Base-by-base conservation (phyloP, 768 basidiomycete genomes). In the Lactarius akahatsu region DNA sequence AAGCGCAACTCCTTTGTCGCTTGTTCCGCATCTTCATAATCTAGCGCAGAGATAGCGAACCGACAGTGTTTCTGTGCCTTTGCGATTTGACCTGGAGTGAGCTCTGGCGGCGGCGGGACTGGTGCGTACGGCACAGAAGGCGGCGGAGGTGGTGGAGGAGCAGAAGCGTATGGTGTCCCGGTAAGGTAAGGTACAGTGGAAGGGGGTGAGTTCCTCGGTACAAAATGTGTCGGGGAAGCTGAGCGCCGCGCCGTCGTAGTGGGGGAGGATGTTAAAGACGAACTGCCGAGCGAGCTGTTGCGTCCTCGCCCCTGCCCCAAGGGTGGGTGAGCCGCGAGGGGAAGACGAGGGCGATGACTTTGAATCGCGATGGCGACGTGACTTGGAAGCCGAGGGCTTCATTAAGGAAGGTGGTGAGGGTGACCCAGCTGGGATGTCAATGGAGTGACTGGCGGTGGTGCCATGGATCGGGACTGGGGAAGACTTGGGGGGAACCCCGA, bases 11-110 rank as follows among this genome's bases (percentile, higher is more conserved):
- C 94, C 74, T 84, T 88, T 73, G 85, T 83, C 20, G 96, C 96
- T 71, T 92, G 91, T 69, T 91, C 90, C 11, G 82, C 81, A 76
- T 99, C 96, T 74, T 98, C 96, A 74, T 96, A 98, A 73, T 98
- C 94, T 62, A 99, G 80, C n/a, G 97, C 87, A 36, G 92, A 94
- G 64, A 98, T 92, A 8, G 96, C 96, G 78, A 90, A 97, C 61
- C 85, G 84, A 71, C 94, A 94, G 72, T 96, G 94, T 74, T 92
- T 97, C 81, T 99, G 96, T 16, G 85, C 86, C 68, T 89, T 86
- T 23, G 87, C 81, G 30, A 97, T 83, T 61, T 87, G 73, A 61
- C 79, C 79, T 4, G 90, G 86, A 1, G 90, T 85, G 56, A 94
- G 76, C 38, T 87, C 86, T 10, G 71, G 55, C 10, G 70, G 66